Evolutionary conservation across 140 eudicot species (phyloP).

Genomic region (Erigeron philadelphicus): DNA sequence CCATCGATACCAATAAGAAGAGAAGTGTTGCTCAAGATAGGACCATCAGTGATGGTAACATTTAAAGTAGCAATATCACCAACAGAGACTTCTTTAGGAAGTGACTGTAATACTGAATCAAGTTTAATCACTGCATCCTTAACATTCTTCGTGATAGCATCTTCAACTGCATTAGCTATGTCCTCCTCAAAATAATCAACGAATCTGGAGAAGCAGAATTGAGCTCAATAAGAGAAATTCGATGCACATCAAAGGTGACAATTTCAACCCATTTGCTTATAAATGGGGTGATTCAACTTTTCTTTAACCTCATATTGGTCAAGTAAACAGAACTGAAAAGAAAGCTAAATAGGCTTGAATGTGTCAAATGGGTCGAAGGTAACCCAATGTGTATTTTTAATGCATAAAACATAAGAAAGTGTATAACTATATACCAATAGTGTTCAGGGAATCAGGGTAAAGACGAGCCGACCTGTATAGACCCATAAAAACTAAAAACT

Average conservation of each 20-base stretch:
- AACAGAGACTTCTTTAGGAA: slow-evolving; percentile 59
- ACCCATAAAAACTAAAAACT: too few relatives aligned
- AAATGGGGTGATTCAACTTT: background rate
- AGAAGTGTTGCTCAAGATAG: slow-evolving; percentile 50
- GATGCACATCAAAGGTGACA: background rate
- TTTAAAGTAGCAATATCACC: slow-evolving; percentile 50
- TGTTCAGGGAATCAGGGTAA: too few relatives aligned
- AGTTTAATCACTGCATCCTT: slow-evolving; percentile 47
- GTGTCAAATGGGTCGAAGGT: background rate
- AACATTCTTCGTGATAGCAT: slow-evolving; percentile 59
- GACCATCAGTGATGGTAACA: slow-evolving; percentile 59
- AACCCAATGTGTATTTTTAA: background rate
- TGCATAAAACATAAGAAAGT: background rate
- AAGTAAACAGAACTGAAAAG: background rate
- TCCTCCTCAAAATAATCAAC: slow-evolving; percentile 63
- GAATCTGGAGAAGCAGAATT: slow-evolving; percentile 43
- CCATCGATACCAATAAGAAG: slow-evolving; percentile 69
- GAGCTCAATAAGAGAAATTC: slow-evolving; percentile 23
- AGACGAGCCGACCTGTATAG: too few relatives aligned
- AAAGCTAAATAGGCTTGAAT: background rate
- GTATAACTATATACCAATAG: too few relatives aligned
- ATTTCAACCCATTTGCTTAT: background rate
- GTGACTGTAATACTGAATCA: slow-evolving; percentile 52
- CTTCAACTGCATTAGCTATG: slow-evolving; percentile 65
- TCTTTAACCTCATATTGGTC: background rate